Evolutionary conservation across 2,329 filamentous ascomycete genomes (phyloP).

Genomic region (Kalmusia sp.): DNA sequence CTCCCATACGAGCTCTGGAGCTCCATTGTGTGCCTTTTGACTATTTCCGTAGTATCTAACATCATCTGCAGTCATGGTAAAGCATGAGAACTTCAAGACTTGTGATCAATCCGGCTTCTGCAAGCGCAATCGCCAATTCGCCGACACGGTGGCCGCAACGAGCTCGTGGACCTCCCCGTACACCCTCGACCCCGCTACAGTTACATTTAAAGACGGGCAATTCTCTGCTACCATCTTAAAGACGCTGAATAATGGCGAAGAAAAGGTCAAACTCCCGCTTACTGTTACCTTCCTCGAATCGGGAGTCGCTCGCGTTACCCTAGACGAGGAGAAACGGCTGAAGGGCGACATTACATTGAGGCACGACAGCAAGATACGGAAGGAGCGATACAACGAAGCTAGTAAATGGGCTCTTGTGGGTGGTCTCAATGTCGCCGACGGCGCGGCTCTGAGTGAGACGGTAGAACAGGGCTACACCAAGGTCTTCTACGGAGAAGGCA

Average conservation of each 20-base stretch:
- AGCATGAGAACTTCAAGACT: constrained; percentile 97
- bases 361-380: constrained; percentile 81
- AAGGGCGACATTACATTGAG: constrained; percentile 89
- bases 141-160: constrained; percentile 73
- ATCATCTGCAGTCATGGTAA: constrained; percentile 72
- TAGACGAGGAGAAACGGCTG: constrained; percentile 90
- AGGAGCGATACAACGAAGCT: constrained; percentile 94
- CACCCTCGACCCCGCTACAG: constrained; percentile 72
- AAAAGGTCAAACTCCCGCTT: constrained; percentile 80
- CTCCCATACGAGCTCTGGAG: constrained; percentile 5
- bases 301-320: constrained; percentile 82
- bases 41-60: neutral
- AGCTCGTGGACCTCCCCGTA: constrained; percentile 84
- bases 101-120: constrained; percentile 97
- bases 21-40: constrained; percentile 1
- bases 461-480: constrained; percentile 72
- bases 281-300: constrained; percentile 89
- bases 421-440: constrained; percentile 74
- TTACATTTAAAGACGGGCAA: constrained; percentile 79
- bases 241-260: constrained; percentile 68
- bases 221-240: constrained; percentile 85
- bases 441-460: constrained; percentile 71
- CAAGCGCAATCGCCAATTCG: constrained; percentile 89
- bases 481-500: constrained; percentile 78
- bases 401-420: constrained; percentile 87